Conservation (phyloP, 306 rosid genomes). For the Trichosanthes cucumerina region DNA sequence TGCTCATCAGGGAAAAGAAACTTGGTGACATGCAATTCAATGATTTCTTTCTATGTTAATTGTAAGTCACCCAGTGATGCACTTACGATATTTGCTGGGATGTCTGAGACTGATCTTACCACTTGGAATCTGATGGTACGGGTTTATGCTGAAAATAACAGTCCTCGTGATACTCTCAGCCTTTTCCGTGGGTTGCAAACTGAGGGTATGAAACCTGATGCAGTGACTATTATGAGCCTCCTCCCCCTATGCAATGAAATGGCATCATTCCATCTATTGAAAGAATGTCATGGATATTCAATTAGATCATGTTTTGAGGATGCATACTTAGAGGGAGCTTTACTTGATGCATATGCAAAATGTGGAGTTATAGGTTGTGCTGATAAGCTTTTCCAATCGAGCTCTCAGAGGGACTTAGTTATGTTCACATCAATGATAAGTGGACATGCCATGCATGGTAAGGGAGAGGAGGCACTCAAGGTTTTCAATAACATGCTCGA, state of each 20-base stretch:
- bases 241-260: slow-evolving; percentile 58
- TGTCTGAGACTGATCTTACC: slow-evolving; percentile 71
- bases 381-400: slow-evolving; percentile 41
- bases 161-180: slow-evolving; percentile 45
- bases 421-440: slow-evolving; percentile 78
- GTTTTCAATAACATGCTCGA: slow-evolving; percentile 58
- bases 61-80: slow-evolving; percentile 52
- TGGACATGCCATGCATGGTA: slow-evolving; percentile 78
- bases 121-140: slow-evolving; percentile 86
- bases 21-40: slow-evolving; percentile 55
- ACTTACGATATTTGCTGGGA: slow-evolving; percentile 32
- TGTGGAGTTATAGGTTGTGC: slow-evolving; percentile 56
- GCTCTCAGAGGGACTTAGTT: slow-evolving; percentile 63
- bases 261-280: slow-evolving; percentile 52
- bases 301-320: slow-evolving; percentile 51
- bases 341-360: slow-evolving; percentile 77
- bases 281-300: slow-evolving; percentile 73
- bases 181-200: slow-evolving; percentile 44
- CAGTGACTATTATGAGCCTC: slow-evolving; percentile 68
- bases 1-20: slow-evolving; percentile 44
- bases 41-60: slow-evolving; percentile 60
- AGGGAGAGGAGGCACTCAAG: slow-evolving; percentile 60
- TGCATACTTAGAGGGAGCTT: slow-evolving; percentile 50
- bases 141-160: slow-evolving; percentile 62
- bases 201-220: slow-evolving; percentile 72